Percentiles rank a stretch among this genome's conserved stretches.
phyloP scores from a whole-genome alignment of 495 filamentous ascomycete genomes.

The Poronia punctata region DNA sequence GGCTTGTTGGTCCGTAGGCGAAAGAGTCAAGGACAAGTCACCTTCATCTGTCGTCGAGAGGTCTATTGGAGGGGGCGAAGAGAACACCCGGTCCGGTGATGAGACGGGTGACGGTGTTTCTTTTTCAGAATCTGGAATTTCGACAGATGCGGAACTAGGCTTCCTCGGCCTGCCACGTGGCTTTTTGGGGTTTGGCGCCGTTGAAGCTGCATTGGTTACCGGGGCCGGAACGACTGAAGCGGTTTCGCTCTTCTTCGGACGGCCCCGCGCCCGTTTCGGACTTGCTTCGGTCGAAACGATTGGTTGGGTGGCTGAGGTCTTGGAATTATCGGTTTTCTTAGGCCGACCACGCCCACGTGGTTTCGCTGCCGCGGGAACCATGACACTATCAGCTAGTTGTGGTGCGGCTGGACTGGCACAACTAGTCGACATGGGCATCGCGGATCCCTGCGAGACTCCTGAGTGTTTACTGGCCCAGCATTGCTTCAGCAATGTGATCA shows the following conservation, averaged over 20 bases:
- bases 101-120: slow-evolving; percentile 31
- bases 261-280: slow-evolving; percentile 10
- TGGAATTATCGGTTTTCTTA: slow-evolving; percentile 22
- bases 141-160: slow-evolving; percentile 17
- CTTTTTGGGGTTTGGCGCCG: slow-evolving; percentile 16
- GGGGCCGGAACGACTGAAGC: slow-evolving; percentile 7
- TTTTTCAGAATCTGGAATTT: slow-evolving; percentile 60
- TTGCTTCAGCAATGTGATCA: slow-evolving; percentile 64
- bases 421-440: slow-evolving; percentile 19
- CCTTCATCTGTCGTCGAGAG: slow-evolving; percentile 33
- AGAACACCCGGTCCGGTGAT: slow-evolving; percentile 33
- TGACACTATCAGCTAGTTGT: not conserved
- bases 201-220: slow-evolving; percentile 8
- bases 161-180: slow-evolving; percentile 12
- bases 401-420: slow-evolving; percentile 4
- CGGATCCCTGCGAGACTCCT: slow-evolving; percentile 5
- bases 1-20: slow-evolving; percentile 29
- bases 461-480: slow-evolving; percentile 58
- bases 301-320: slow-evolving; percentile 3
- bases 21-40: slow-evolving; percentile 30
- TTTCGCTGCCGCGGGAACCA: slow-evolving; percentile 18
- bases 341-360: slow-evolving; percentile 37
- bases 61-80: slow-evolving; percentile 25
- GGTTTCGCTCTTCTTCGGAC: slow-evolving; percentile 15
- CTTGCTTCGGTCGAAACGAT: not conserved